Evolutionary conservation across 805 yeast genomes (phyloP), one percentile per base, ranked within the genome.

Genomic region (Metschnikowia orientalis): DNA sequence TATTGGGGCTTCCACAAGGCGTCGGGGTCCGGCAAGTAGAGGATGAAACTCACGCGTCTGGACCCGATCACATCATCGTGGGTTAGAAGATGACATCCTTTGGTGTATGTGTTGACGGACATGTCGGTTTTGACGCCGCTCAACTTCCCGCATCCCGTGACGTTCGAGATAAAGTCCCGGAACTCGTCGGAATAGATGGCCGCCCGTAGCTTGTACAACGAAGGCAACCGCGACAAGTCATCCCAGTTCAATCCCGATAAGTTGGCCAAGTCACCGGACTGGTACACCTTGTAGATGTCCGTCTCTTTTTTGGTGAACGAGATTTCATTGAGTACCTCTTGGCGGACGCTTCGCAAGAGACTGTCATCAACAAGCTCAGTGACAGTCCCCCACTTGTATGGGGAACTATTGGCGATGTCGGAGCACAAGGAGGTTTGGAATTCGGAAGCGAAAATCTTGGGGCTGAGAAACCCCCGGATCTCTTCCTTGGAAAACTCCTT

Each of bases 21-120:
- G 42, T 85, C 92, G 2, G 97, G 97, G 27, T 89, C 95, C 0
- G 97, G 95, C 55, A 92, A 62, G 55, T 92, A 92, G 32, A 94
- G 65, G 42, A 94, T 94, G 52, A 89, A 92, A 47, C 95, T 84
- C 18, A 92, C 89, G 38, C 97, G 69, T 54, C 99, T 70, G 1
- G 95, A 80, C 1, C 97, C 98, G 54, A 92, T 92, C 19, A 92
- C 98, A 56, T 92, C 99, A 60, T 92, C 99, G 55, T 92, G 99
- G 4, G 95, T 87, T 42, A 92, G 67, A 37, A 92, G 65, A 60
- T 92, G 99, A 53, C 97, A 92, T 2, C 96, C 94, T 49, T 86
- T 84, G 30, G 82, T 81, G 56, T 92, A 92, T 3, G 94, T 80
- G 53, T 92, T 90, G 45, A 92, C 76, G 40, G 94, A 81, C 79